Conservation (phyloP, 2,329 filamentous ascomycete genomes). For the Aureobasidium sp. region DNA sequence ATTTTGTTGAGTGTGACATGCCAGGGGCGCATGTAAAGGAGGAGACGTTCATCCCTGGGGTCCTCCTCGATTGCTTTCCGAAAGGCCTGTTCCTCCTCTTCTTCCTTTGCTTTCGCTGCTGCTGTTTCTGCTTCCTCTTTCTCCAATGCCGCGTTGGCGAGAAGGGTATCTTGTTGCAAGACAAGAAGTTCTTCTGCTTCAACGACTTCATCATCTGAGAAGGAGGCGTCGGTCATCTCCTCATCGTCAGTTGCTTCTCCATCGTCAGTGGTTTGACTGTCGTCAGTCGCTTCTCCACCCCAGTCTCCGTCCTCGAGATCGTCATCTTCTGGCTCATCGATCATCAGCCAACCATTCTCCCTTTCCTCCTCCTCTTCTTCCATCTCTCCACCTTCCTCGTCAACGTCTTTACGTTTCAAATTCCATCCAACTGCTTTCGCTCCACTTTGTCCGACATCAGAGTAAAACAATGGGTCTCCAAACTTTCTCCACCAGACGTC, state of each 20-base stretch:
- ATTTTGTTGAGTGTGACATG: slow-evolving; percentile 1
- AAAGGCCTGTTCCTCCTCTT: neutral
- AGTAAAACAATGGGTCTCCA: neutral
- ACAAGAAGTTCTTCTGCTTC: neutral
- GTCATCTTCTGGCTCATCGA: neutral
- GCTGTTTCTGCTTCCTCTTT: neutral
- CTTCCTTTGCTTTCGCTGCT: neutral
- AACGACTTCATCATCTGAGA: neutral
- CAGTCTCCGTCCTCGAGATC: neutral
- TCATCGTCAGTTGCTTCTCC: neutral
- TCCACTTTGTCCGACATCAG: neutral
- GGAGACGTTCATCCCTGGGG: neutral
- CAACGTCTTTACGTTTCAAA: neutral
- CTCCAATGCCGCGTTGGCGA: neutral
- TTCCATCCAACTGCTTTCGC: neutral
- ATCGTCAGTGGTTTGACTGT: no score
- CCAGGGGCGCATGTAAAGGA: slow-evolving; percentile 8
- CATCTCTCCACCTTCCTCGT: neutral
- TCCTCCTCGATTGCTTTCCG: neutral
- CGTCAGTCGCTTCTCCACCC: neutral
- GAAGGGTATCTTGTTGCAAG: neutral
- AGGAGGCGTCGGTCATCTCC: neutral
- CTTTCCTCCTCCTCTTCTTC: neutral
- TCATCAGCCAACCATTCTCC: neutral
- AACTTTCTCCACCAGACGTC: neutral